A percentile compares a stretch with the other conserved stretches of the same genome.
Evolutionary conservation across 441 rosid species (phyloP).

Genomic region (Corymbia calophylla): DNA sequence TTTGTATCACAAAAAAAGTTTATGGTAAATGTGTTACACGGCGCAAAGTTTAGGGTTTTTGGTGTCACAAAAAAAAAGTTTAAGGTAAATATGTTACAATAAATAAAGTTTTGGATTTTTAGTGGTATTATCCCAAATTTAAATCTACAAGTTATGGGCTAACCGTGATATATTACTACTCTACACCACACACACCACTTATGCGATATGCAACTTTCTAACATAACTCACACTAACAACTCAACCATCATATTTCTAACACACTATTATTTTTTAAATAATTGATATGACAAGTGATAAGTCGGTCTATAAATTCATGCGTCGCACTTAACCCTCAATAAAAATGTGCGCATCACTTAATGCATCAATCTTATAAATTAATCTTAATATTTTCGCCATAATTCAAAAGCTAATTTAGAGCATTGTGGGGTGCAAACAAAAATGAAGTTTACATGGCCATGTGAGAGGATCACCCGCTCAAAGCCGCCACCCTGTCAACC

Average conservation of each 20-base stretch:
- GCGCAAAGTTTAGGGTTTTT: no score
- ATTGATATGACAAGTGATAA: neutral
- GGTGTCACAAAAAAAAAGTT: no score
- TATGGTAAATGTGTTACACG: no score
- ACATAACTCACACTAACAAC: no score
- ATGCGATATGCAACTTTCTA: fast-evolving
- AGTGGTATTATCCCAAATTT: no score
- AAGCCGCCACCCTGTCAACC: neutral
- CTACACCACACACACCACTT: fast-evolving
- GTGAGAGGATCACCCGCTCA: neutral
- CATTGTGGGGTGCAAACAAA: neutral
- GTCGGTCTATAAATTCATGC: neutral
- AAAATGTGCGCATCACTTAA: neutral
- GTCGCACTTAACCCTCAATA: neutral
- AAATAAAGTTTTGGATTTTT: no score
- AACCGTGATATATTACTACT: no score
- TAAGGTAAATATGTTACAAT: no score
- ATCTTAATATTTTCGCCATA: neutral
- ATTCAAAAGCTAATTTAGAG: neutral
- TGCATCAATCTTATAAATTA: no score
- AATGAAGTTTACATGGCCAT: neutral
- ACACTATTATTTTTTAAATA: neutral
- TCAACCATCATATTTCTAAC: neutral
- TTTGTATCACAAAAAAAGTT: no score
- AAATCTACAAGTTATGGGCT: no score